Conservation (phyloP, 106 monocot genomes). For the Dioscorea dumetorum region DNA sequence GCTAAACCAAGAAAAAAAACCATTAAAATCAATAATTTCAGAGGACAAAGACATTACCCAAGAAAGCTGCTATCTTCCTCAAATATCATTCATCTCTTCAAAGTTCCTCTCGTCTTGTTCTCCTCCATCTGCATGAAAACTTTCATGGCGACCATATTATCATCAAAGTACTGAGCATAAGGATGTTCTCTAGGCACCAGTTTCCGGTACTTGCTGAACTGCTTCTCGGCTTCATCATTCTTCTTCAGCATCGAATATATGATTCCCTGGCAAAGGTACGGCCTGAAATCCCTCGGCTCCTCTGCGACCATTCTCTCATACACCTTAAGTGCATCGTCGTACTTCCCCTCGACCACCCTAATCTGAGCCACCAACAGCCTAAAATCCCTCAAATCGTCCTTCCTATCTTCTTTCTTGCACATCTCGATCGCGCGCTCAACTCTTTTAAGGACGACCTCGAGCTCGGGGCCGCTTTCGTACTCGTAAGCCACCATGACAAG, state of each 20-base stretch:
- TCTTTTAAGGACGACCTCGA: slow-evolving; percentile 24
- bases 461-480: not conserved
- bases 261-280: slow-evolving; percentile 57
- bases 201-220: slow-evolving; percentile 49
- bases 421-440: slow-evolving; percentile 31
- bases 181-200: slow-evolving; percentile 63
- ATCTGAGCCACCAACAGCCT: slow-evolving; percentile 56
- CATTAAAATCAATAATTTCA: too few relatives aligned
- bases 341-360: slow-evolving; percentile 36
- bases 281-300: slow-evolving; percentile 70
- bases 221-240: slow-evolving; percentile 56
- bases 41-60: too few relatives aligned
- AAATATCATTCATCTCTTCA: slow-evolving; percentile 1
- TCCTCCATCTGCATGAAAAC: slow-evolving; percentile 27
- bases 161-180: slow-evolving; percentile 49
- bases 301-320: slow-evolving; percentile 46
- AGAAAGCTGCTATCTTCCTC: too few relatives aligned
- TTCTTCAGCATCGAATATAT: slow-evolving; percentile 44
- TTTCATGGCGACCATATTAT: slow-evolving; percentile 40
- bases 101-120: slow-evolving; percentile 15
- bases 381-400: slow-evolving; percentile 52
- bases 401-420: slow-evolving; percentile 40
- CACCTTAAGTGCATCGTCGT: slow-evolving; percentile 36
- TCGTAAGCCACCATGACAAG: slow-evolving; percentile 51
- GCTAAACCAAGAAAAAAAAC: too few relatives aligned